Base-by-base conservation (phyloP, 2,329 filamentous ascomycete species). In the Neoarthrinium moseri region DNA sequence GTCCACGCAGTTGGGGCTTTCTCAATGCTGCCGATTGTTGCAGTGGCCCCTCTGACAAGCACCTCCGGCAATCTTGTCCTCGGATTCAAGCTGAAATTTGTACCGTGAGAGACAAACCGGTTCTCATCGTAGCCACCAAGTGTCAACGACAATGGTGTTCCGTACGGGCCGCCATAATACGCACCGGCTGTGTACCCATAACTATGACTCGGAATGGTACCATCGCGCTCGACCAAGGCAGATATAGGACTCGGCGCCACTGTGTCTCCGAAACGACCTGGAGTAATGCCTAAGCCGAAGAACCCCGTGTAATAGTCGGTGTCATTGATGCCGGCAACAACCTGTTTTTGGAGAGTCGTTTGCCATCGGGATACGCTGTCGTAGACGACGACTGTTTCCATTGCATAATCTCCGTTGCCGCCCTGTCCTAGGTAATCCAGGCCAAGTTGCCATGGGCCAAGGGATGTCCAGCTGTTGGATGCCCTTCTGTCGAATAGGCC, bases 181-280 rank as follows among this genome's bases (percentile, higher is more conserved):
- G 85, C 85, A 13, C 87, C 87, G 32, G 86, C 86, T 4, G 87
- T 90, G 61, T 84, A 91, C 42, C 84, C 86, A 60, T 87, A 90
- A 33, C 84, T 87, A 51, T 88, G 74, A 60, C 86, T 89, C 1
- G 86, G 83, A 38, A 90, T 86, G 47, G 67, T 69, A 7, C 78
- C 77, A 46, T 77, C 72, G 10, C 74, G 64, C 57, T 83, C 77
- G 34, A 87, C 77, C 42, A 86, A 67, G 58, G 83, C 65, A 53
- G 78, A 67, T 57, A 84, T 58, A 47, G 78, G 65, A 56, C 78
- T 69, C 54, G 77, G 65, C 61, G 77, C 69, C 47, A 77, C 60
- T 58, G 67, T 67, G 48, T 66, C 60, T 11, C 68, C 68, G 52
- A 85, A 83, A 26, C 68, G 74, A 38, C 77, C 76, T 12, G 74